Conservation (phyloP, 148 eudicot genomes). For the Vaccinium corymbosum region DNA sequence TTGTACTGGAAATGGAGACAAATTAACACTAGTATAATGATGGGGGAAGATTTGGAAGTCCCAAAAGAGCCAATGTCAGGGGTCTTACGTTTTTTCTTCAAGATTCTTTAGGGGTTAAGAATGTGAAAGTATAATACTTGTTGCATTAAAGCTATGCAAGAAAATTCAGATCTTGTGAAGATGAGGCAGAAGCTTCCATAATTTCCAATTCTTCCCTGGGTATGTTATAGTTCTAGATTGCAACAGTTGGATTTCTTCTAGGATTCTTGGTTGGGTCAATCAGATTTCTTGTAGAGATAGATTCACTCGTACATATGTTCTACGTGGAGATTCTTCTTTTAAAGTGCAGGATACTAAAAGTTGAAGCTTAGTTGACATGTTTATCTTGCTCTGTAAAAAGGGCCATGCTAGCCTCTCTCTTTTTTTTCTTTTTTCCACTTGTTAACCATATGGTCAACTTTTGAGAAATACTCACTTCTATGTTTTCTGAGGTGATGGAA, state of each 20-base stretch:
- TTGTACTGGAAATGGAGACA: background rate
- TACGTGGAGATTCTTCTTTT: background rate
- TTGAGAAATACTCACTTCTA: background rate
- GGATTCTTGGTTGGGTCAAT: background rate
- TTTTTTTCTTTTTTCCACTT: background rate
- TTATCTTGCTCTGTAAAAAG: constrained; percentile 3
- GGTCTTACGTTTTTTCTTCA: background rate
- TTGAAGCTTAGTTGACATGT: constrained; percentile 5
- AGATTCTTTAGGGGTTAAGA: background rate
- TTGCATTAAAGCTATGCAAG: background rate
- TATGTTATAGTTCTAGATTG: background rate
- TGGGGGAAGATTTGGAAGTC: background rate
- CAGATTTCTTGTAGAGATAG: background rate
- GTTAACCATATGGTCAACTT: background rate
- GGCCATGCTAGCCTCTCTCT: background rate
- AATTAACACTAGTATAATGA: background rate
- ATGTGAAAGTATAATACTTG: background rate
- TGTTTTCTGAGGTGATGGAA: no score
- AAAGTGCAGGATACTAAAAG: background rate
- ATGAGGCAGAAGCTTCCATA: background rate
- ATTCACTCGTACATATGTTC: background rate
- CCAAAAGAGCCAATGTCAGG: background rate
- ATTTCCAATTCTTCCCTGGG: background rate
- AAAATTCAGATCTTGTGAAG: background rate
- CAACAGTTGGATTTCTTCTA: background rate